Base-by-base conservation (phyloP, 768 basidiomycete genomes). In the Mycena venus region DNA sequence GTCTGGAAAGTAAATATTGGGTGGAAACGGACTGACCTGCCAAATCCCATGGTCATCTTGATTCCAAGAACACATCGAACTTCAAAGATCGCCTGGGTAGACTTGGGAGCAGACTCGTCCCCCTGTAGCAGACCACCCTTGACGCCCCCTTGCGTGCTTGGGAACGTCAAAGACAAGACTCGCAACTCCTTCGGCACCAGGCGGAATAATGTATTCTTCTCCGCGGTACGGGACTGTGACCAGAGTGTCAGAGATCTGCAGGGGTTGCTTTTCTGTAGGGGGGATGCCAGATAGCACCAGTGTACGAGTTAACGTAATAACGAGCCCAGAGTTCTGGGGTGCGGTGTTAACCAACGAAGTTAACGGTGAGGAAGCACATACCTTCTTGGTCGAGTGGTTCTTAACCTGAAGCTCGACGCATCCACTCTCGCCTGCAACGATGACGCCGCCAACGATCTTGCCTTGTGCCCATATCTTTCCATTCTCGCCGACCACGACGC, bases 101-200 rank as follows among this genome's bases (percentile, higher is more conserved):
- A 80, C 31, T 81, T 82, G 58, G 71, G 78, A 31, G 83, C 83
- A 23, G 83, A 81, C 66, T 88, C 87, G 72, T 86, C 88, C n/a
- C 89, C 91, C n/a, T 90, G 81, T 11, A 92, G 86, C 6, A 82
- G 78, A 7, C 93, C 94, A 29, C 92, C 93, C 70, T 86, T 89
- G 15, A 93, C 90, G 5, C 92, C 91, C 66, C n/a, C 92, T 86
- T 0, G 94, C 91, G 70, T 86, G 82, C 58, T 83, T 86, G 6
- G 95, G 95, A n/a, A 95, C 90, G 79, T 96, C 92, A 74, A 96
- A 92, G 14, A 95, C 93, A 14, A 96, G 87, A 78, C 89, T 91
- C 1, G 95, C 95, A 2, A 95, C 88, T 25, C 95, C 95, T 78
- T 96, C 95, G 3, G 87, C 88, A 21, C 93, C 94, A 0, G 94